phyloP scores from a whole-genome alignment of 177 flowering plant genomes.

The Vitis hybrid region DNA sequence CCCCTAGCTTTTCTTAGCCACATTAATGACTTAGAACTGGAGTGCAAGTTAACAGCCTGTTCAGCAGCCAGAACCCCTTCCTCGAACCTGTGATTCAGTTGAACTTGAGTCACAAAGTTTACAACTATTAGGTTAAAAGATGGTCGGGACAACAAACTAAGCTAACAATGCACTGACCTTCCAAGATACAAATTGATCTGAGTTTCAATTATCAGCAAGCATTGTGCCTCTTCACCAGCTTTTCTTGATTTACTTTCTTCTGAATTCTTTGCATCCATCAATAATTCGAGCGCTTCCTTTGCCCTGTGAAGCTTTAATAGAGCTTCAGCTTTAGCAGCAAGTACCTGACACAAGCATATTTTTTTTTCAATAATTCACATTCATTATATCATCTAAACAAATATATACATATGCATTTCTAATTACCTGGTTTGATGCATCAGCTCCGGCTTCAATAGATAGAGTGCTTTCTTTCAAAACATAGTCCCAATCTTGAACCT shows the following conservation, averaged over 20 bases:
- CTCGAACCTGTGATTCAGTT: constrained; percentile 18
- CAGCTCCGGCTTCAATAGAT: constrained; percentile 19
- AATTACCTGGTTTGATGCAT: constrained; percentile 20
- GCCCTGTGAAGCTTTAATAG: constrained; percentile 18
- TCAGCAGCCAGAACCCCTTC: constrained; percentile 19
- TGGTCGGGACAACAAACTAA: too few species aligned
- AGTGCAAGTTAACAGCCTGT: constrained; percentile 10
- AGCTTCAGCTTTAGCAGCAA: constrained; percentile 22
- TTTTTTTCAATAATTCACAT: background rate
- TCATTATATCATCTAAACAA: background rate
- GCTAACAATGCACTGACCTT: constrained; percentile 7
- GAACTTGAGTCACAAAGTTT: too few species aligned
- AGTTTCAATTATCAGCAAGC: constrained; percentile 17
- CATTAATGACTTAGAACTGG: constrained; percentile 10
- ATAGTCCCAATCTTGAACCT: constrained; percentile 15
- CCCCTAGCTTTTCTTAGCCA: constrained; percentile 21
- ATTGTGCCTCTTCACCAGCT: constrained; percentile 3
- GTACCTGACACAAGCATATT: constrained; percentile 6
- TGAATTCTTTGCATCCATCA: constrained; percentile 6
- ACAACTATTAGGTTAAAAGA: too few species aligned
- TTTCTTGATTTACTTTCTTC: constrained; percentile 10
- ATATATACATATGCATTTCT: background rate
- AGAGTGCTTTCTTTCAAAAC: constrained; percentile 15
- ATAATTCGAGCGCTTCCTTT: constrained; percentile 16
- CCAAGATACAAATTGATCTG: constrained; percentile 17